Conservation (phyloP, 192 early-diverging fungal species). For the Podila epigama region DNA sequence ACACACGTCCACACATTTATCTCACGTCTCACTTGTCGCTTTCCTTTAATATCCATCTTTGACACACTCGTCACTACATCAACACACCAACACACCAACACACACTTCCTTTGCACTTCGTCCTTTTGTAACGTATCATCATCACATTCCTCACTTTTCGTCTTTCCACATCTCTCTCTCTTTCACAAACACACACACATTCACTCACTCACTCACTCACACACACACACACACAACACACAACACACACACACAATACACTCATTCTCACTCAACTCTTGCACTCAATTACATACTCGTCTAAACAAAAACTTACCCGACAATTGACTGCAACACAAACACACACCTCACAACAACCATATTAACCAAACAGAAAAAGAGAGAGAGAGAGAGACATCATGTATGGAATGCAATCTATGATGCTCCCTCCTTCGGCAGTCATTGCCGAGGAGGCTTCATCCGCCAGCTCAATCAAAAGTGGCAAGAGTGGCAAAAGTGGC, state of each 20-base stretch:
- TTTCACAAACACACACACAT: neutral
- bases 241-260: neutral
- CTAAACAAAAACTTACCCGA: neutral
- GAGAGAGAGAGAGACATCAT: constrained; percentile 4
- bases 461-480: constrained; percentile 43
- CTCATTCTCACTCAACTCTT: neutral
- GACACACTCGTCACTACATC: too few relatives aligned
- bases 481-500: constrained; percentile 39
- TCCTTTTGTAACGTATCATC: too few relatives aligned
- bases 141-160: too few relatives aligned
- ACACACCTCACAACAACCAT: neutral
- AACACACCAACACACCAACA: too few relatives aligned
- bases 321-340: neutral
- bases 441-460: constrained; percentile 23
- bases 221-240: neutral
- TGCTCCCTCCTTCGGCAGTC: constrained; percentile 10
- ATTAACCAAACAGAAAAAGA: neutral
- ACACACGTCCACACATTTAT: neutral
- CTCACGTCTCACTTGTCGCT: too few relatives aligned
- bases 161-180: neutral
- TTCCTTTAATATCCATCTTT: too few relatives aligned
- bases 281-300: neutral
- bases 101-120: too few relatives aligned
- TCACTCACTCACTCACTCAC: neutral
- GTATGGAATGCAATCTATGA: constrained; percentile 32